phyloP scores from a whole-genome alignment of 1,284 basidiomycete genomes.

The Cystobasidium slooffiae region DNA sequence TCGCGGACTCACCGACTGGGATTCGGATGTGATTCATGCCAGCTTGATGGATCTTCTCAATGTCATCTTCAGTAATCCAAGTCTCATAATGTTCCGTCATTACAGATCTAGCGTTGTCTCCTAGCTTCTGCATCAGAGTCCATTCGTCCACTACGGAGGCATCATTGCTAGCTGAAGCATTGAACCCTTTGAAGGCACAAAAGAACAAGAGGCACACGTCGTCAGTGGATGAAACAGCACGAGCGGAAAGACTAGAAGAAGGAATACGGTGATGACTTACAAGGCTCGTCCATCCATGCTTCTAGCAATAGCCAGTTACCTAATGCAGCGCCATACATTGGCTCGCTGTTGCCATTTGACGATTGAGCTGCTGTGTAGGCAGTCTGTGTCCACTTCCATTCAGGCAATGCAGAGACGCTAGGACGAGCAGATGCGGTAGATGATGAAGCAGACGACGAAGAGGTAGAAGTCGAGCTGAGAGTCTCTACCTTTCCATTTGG shows the following conservation, averaged over 20 bases:
- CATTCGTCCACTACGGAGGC: conserved; percentile 56
- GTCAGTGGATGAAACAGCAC: neutral
- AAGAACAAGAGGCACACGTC: neutral
- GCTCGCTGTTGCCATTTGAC: conserved; percentile 10
- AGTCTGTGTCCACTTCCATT: conserved; percentile 32
- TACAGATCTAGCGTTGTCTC: conserved; percentile 46
- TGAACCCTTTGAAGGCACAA: conserved; percentile 54
- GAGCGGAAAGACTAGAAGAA: neutral
- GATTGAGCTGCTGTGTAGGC: conserved; percentile 20
- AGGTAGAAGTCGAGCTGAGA: conserved; percentile 5
- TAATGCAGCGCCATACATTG: conserved; percentile 36
- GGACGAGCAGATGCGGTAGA: conserved; percentile 13
- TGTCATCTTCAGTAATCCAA: conserved; percentile 58
- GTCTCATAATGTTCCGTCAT: conserved; percentile 56
- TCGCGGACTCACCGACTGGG: conserved; percentile 20
- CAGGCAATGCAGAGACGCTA: conserved; percentile 27
- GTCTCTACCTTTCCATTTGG: conserved; percentile 9
- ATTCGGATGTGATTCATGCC: conserved; percentile 40
- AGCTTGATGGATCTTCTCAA: conserved; percentile 54
- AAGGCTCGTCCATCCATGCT: conserved; percentile 55
- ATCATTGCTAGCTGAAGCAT: conserved; percentile 50
- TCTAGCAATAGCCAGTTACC: conserved; percentile 39
- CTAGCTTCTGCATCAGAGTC: conserved; percentile 54
- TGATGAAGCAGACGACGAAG: conserved; percentile 6
- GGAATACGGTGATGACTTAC: neutral